Percentiles rank a stretch among this genome's conserved stretches.
These are phyloP conservation scores for Phtheirospermum japonicum DNA, from an alignment of 257 asterid genomes.

Conservation along the genomic window DNA sequence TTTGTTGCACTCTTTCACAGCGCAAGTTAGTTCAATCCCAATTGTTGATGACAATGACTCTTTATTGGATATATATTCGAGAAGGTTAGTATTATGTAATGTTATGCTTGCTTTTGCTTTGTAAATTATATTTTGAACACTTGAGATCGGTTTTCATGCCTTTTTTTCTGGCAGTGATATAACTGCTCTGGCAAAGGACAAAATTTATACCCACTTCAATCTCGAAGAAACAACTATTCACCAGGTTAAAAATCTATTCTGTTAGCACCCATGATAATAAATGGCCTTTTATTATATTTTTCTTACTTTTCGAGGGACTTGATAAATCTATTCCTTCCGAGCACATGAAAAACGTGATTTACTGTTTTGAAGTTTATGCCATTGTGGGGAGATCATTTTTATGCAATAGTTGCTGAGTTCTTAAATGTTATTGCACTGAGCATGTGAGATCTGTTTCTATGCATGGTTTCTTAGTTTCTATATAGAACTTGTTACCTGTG, in stretches of 20 bases:
- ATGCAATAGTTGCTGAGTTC: no score
- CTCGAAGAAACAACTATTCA: constrained; percentile 1
- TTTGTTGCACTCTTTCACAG: constrained; percentile 22
- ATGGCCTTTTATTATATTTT: not conserved
- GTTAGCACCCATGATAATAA: constrained; percentile 3
- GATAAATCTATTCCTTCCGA: no score
- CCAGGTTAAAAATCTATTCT: not conserved
- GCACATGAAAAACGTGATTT: no score
- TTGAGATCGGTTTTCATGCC: not conserved
- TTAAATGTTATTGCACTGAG: no score
- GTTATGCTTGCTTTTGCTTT: constrained; percentile 9
- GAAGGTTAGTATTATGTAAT: constrained; percentile 55
- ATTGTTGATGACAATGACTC: no score
- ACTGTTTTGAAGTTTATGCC: no score
- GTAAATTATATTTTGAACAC: not conserved
- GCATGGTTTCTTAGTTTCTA: no score
- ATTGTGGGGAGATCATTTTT: no score
- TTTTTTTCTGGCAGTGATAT: not conserved
- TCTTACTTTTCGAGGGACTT: not conserved
- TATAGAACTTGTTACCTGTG: no score
- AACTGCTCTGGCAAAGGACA: constrained; percentile 6
- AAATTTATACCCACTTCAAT: not conserved
- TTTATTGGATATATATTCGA: constrained; percentile 75
- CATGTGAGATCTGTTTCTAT: no score
- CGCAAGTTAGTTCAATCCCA: constrained; percentile 73